Percentiles rank a stretch among this genome's conserved stretches.
These are phyloP conservation scores for Batrachochytrium dendrobatidis DNA, from an alignment of 371 early-diverging fungal genomes.

Conservation along the genomic window DNA sequence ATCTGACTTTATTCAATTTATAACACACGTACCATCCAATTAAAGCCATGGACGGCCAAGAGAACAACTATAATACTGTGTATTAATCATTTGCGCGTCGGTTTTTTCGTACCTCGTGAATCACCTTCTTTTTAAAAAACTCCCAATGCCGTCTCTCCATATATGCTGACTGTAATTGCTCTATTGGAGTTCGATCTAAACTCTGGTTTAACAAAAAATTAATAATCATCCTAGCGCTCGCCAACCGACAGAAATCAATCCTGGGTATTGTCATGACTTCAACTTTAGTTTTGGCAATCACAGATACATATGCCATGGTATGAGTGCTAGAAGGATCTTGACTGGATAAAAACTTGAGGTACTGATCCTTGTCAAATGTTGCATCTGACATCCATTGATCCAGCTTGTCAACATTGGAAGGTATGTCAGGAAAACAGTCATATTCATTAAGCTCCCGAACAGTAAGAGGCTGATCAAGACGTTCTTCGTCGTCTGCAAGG, in stretches of 20 bases:
- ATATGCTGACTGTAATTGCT: slow-evolving; percentile 16
- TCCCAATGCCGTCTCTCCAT: slow-evolving; percentile 20
- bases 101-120: slow-evolving; percentile 13
- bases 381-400: slow-evolving; percentile 4
- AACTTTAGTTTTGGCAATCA: slow-evolving; percentile 19
- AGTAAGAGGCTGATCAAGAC: slow-evolving; percentile 17
- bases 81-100: too few relatives aligned
- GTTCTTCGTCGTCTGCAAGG: slow-evolving; percentile 13
- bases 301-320: slow-evolving; percentile 14
- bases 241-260: slow-evolving; percentile 17
- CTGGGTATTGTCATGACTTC: slow-evolving; percentile 22
- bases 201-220: slow-evolving; percentile 8
- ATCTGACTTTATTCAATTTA: too few relatives aligned
- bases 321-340: slow-evolving; percentile 9
- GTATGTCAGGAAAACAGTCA: slow-evolving; percentile 27
- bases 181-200: slow-evolving; percentile 13
- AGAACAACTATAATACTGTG: too few relatives aligned
- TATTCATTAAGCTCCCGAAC: slow-evolving; percentile 20
- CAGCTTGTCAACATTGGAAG: not conserved
- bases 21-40: too few relatives aligned
- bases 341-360: not conserved
- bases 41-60: too few relatives aligned
- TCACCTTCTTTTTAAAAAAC: slow-evolving; percentile 12
- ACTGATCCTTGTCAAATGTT: not conserved
- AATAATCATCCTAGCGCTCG: slow-evolving; percentile 20